Base-by-base conservation (phyloP, 345 rosid genomes). In the Stellera chamaejasme region DNA sequence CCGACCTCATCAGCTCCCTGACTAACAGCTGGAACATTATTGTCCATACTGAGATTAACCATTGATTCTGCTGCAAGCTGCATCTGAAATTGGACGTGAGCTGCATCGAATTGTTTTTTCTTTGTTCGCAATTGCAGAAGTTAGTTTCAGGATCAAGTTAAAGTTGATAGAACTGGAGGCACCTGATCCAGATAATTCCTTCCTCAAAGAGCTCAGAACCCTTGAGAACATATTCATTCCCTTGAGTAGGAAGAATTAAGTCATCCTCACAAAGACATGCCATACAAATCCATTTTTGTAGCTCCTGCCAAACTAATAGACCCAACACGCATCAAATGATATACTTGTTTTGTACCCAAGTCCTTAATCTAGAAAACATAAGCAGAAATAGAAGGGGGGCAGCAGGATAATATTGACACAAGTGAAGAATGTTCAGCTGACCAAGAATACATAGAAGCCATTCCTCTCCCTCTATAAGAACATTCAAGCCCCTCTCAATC, bases 231-330 rank as follows among this genome's bases (percentile, higher is more conserved):
- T 89, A 93, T 55, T 93, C 99, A 68, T 71, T 82, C 56, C 94
- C 92, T 68, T 93, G 86, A 48, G 88, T 87, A 5, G 97, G 99
- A 62, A 87, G 69, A 68, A 93, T 83, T 23, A 84, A 60, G 52
- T 93, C 99, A 63, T 93, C 97, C 65, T 79, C 92, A 27, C 76
- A 66, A 5, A 93, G 88, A 58, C 99, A 69, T 93, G 96, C 99
- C 99, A 93, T 6, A 93, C 97, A 71, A 81, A 89, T 67, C 97
- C 99, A 73, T 80, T 93, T 72, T 87, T 94, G 70, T 85, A 94
- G 87, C 87, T 90, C 74, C 96, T 94, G 79, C 77, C 39, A 32
- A 32, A 32, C 7, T 7, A 32, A 32, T 32, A 32, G 5, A 32
- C 39, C 39, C 39, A 32, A 32, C 39, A 32, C 39, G 7, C 7